Conservation (phyloP, 768 basidiomycete species). For the Termitomyces sp. region DNA sequence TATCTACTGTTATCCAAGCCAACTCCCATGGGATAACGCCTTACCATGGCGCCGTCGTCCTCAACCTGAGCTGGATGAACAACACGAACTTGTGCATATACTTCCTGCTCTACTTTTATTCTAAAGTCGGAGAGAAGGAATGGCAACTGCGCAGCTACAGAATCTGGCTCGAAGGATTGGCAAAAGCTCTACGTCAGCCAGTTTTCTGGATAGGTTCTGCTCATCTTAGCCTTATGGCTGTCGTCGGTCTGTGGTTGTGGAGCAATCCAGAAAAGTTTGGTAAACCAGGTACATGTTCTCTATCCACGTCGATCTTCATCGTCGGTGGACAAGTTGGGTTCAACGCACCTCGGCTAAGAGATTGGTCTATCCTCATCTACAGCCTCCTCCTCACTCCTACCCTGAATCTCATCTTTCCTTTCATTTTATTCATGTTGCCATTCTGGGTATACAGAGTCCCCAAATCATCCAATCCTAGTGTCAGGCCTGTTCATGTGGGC, state of each 20-base stretch:
- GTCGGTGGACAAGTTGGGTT: neutral
- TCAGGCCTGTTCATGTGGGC: neutral
- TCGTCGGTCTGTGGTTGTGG: neutral
- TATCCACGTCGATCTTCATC: neutral
- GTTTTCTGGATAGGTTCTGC: neutral
- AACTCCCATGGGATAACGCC: conserved; percentile 9
- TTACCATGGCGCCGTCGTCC: conserved; percentile 20
- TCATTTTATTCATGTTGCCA: neutral
- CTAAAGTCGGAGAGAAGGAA: neutral
- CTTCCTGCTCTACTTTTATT: conserved; percentile 10
- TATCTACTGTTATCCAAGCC: conserved; percentile 20
- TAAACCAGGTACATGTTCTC: neutral
- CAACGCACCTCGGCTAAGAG: neutral
- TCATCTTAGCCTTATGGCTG: neutral
- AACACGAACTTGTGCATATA: conserved; percentile 15
- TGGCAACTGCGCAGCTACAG: neutral
- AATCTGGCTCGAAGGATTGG: neutral
- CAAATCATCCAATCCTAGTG: neutral
- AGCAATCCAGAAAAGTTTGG: neutral
- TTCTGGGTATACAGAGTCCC: too few species aligned
- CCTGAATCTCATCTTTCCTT: neutral
- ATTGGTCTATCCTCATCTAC: neutral
- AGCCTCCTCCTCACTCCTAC: neutral
- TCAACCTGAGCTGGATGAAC: too few species aligned
- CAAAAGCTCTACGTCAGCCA: neutral